phyloP scores from a whole-genome alignment of 768 basidiomycete species.

The Amanita thiersii region DNA sequence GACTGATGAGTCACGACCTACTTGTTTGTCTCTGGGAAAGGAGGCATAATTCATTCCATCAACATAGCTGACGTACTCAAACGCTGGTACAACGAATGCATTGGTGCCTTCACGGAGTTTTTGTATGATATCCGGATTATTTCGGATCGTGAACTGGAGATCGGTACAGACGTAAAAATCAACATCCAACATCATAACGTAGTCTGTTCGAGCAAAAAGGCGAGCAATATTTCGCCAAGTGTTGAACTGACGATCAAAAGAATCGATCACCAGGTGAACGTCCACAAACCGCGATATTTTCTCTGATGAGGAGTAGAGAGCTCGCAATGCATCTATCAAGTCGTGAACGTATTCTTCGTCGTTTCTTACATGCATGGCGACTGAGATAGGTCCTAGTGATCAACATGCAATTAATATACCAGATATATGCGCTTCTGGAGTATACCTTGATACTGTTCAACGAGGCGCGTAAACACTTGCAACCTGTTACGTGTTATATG shows the following conservation, averaged over 20 bases:
- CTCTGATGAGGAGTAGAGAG: constrained; percentile 58
- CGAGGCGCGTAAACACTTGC: constrained; percentile 62
- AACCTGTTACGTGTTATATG: constrained; percentile 77
- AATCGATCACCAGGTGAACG: constrained; percentile 79
- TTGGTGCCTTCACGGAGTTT: constrained; percentile 50
- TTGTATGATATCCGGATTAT: constrained; percentile 28
- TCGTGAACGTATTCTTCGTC: constrained; percentile 33
- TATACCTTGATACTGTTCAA: constrained; percentile 67
- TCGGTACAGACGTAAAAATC: constrained; percentile 84
- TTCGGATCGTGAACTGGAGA: constrained; percentile 53
- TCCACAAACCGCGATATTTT: constrained; percentile 67
- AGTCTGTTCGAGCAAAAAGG: constrained; percentile 75
- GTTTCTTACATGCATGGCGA: constrained; percentile 67
- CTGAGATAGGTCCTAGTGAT: constrained; percentile 70
- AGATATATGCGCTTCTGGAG: constrained; percentile 1
- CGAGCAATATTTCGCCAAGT: constrained; percentile 86
- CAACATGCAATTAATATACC: constrained; percentile 1
- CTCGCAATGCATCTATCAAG: constrained; percentile 55
- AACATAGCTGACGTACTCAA: constrained; percentile 63
- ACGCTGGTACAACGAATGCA: constrained; percentile 80
- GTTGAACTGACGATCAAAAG: constrained; percentile 81
- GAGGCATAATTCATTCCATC: constrained; percentile 49
- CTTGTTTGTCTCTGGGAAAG: constrained; percentile 69
- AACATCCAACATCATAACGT: constrained; percentile 87
- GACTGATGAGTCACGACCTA: constrained; percentile 19